phyloP scores from a whole-genome alignment of 345 rosid genomes.

The Gossypium longicalyx region DNA sequence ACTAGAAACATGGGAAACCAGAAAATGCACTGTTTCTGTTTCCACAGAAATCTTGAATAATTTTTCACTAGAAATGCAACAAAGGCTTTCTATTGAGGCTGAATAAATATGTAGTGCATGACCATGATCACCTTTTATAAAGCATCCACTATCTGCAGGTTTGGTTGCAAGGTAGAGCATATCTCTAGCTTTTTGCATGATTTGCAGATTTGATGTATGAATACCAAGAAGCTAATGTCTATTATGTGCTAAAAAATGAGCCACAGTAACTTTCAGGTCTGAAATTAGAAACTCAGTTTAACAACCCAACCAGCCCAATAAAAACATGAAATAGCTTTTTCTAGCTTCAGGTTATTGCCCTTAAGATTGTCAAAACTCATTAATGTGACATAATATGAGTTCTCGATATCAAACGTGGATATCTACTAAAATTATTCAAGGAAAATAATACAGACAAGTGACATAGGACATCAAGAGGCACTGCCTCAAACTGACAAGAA shows the following conservation, averaged over 20 bases:
- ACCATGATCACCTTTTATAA: not conserved
- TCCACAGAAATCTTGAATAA: not conserved
- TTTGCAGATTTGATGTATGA: not conserved
- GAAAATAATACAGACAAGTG: not conserved
- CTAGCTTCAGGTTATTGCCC: not conserved
- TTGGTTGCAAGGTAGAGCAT: not conserved
- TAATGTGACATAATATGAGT: not conserved
- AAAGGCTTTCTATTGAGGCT: constrained; percentile 2
- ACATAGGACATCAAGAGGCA: not conserved
- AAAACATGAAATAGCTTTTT: not conserved
- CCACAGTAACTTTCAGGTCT: not conserved
- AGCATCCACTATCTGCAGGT: not conserved
- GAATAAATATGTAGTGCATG: not conserved
- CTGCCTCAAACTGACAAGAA: not conserved
- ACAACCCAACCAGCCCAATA: not conserved
- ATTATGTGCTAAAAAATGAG: not conserved
- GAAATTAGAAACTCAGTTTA: not conserved
- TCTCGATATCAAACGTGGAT: not conserved
- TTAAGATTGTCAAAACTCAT: not conserved
- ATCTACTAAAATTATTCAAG: not conserved
- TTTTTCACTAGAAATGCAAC: not conserved
- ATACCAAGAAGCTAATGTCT: not conserved
- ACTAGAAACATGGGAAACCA: not conserved
- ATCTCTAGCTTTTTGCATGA: not conserved
- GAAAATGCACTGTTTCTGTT: not conserved